Base-by-base conservation (phyloP, 805 yeast genomes). In the Geotrichum ghanense region DNA sequence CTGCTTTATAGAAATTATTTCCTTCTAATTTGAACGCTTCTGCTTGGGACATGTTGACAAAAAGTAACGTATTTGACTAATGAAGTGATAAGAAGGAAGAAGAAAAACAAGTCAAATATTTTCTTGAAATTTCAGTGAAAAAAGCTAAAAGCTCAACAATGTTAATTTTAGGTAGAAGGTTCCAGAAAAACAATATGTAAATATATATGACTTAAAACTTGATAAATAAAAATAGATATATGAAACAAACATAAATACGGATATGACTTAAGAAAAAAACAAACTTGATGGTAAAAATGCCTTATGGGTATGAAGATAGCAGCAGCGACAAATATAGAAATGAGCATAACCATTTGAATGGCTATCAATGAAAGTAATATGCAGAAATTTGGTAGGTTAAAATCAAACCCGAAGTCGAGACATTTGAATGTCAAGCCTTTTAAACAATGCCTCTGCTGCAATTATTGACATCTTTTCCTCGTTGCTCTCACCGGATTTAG, bases 11-110 rank as follows among this genome's bases (percentile, higher is more conserved):
- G 40, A 58, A 54, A 23, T 51, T 62, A 50, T 68, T 68, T 25
- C 73, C 73, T 44, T 61, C 55, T 41, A 56, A 60, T 45, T 65
- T 63, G 44, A 60, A 57, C 14, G 45, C 53, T 45, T 56, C 65
- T 6, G 63, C 56, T 22, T 27, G 23, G 16, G 25, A 21, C 23
- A 39, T 39, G 25, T 20, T 21, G 5, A 21, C 19, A 26, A 26
- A 26, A 26, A 12, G n/a, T 26, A 26, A 26, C 34, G n/a, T 12
- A 26, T 12, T 26, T n/a, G 34, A 12, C n/a, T 39, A 4, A 39
- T 22, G 16, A n/a, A 39, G 12, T 9, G 17, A 31, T 16, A 31
- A 12, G 37, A 10, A 4, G 17, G 17, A 12, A 19, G 17, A 31
- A 31, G 37, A n/a, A 31, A 12, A n/a, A 31, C 19, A 31, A 12